Conservation (phyloP, 208 protist species). For the Acanthamoeba culbertsoni region DNA sequence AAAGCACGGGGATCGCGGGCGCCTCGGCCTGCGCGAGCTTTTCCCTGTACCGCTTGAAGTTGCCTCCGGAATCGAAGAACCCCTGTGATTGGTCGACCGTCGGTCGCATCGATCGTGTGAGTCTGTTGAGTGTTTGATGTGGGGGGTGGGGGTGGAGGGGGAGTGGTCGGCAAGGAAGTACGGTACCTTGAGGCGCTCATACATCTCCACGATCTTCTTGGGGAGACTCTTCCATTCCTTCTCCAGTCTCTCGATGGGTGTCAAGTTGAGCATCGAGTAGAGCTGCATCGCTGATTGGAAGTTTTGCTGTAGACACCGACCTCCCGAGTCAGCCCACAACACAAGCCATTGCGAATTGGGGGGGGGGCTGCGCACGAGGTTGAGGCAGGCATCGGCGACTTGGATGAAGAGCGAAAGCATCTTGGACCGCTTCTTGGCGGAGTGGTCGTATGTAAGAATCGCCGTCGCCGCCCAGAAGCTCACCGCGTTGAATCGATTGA, state of each 20-base stretch:
- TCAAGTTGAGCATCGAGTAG: conserved; percentile 49
- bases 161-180: neutral
- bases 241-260: conserved; percentile 30
- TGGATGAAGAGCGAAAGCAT: conserved; percentile 51
- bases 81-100: neutral
- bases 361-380: neutral
- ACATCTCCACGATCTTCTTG: conserved; percentile 52
- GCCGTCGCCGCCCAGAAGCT: conserved; percentile 56
- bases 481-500: conserved; percentile 51
- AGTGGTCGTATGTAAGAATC: neutral
- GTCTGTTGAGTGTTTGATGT: neutral
- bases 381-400: conserved; percentile 9
- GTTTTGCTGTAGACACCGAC: conserved; percentile 11
- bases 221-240: conserved; percentile 2
- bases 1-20: conserved; percentile 54
- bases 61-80: conserved; percentile 25
- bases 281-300: conserved; percentile 58
- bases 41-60: conserved; percentile 56
- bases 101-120: too few species aligned
- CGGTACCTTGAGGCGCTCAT: conserved; percentile 8
- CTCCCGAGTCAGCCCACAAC: neutral
- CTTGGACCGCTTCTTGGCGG: conserved; percentile 26
- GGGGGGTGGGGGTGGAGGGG: neutral
- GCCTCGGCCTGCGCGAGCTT: neutral
- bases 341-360: neutral